phyloP scores from a whole-genome alignment of 1,284 basidiomycete genomes.

The Exobasidium rhododendri region DNA sequence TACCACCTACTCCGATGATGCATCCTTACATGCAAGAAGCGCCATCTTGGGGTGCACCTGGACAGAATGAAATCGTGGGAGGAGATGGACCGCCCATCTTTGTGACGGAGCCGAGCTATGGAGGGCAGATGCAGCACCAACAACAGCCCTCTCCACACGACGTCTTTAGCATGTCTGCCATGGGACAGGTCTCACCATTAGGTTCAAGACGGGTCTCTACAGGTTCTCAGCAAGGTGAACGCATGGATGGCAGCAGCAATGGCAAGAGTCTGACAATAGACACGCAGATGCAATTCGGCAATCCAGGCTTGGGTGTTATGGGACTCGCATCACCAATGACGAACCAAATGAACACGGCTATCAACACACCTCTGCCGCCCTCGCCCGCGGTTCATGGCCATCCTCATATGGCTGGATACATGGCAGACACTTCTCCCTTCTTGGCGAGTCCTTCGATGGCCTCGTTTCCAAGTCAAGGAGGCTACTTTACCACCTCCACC shows the following conservation, averaged over 20 bases:
- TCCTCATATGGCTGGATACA: constrained; percentile 19
- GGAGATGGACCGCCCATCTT: constrained; percentile 41
- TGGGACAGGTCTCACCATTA: constrained; percentile 25
- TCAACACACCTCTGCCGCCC: constrained; percentile 44
- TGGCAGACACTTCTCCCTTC: constrained; percentile 18
- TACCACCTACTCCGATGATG: constrained; percentile 30
- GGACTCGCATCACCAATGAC: constrained; percentile 36
- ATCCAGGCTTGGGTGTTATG: constrained; percentile 33
- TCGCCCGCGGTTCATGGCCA: constrained; percentile 25
- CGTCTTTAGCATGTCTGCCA: constrained; percentile 21
- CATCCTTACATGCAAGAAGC: constrained; percentile 7
- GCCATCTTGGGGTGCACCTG: not conserved
- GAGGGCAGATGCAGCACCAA: constrained; percentile 17
- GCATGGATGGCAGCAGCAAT: not conserved
- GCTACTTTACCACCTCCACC: constrained; percentile 13
- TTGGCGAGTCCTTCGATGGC: constrained; percentile 15
- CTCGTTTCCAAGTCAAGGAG: constrained; percentile 17
- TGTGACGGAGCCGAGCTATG: constrained; percentile 39
- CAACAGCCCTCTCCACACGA: constrained; percentile 9
- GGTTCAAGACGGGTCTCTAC: constrained; percentile 14
- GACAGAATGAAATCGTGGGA: not conserved
- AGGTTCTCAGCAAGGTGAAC: not conserved
- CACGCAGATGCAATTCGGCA: constrained; percentile 23
- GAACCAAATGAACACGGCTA: constrained; percentile 31
- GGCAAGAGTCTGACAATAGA: constrained; percentile 24